Base-by-base conservation (phyloP, 1,284 basidiomycete genomes). In the Leccinum variabile region DNA sequence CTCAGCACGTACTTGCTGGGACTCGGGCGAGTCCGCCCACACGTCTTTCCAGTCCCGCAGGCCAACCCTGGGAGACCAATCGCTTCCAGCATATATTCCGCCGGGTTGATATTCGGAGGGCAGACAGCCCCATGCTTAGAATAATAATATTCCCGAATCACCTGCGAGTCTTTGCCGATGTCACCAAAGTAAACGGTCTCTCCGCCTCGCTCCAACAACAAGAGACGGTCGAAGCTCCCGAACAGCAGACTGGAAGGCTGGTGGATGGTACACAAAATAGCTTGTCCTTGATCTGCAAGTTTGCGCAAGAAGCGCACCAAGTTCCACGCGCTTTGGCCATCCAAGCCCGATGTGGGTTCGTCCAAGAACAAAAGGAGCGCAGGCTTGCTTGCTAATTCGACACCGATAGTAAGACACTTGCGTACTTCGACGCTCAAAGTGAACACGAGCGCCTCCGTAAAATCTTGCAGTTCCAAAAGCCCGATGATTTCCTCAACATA, bases 351-450 rank as follows among this genome's bases (percentile, higher is more conserved):
- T 1, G 83, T 84, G 11, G 83, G 84, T 69, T 84, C 83, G 61
- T 84, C 83, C 67, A 92, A 77, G 81, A 94, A 93, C 46, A 96
- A 81, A 1, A 96, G 82, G 25, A 95, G 80, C 63, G 89, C 87
- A 0, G 94, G 94, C 73, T 89, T 92, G 72, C 88, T 89, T 3
- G 92, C 92, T 4, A 95, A 80, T 75, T 97, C 94, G 59, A 96
- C 94, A 66, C 92, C 94, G 65, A 95, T 95, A 0, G 92, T 95
- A 50, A 92, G 80, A 7, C 93, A 88, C 76, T 97, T 97, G 67
- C 93, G 84, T 39, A 92, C 86, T 68, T 95, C 94, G 49, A 92
- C 88, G 67, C 81, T 83, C 50, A 89, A 79, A 59, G 79, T 83
- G 70, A 83, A 81, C 7, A 89, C 83, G 39, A 90, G 73, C 0